These are phyloP conservation scores for Paecilomyces sp. DNA, from an alignment of 2,329 filamentous ascomycete genomes.

Conservation along the genomic window DNA sequence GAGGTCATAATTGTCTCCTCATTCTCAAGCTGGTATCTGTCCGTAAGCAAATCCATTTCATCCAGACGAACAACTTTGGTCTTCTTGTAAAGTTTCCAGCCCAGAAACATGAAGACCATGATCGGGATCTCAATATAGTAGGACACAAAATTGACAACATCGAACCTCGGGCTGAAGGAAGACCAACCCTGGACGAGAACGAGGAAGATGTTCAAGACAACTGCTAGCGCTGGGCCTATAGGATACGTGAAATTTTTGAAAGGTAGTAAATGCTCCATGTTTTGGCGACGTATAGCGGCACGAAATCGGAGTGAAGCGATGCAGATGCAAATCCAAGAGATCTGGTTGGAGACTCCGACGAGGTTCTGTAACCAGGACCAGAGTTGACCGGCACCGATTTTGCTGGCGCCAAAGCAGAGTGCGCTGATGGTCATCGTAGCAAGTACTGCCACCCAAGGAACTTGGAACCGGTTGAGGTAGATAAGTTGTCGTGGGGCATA, in stretches of 20 bases:
- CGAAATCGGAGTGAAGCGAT: constrained; percentile 60
- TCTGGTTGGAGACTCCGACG: constrained; percentile 60
- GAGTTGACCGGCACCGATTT: constrained; percentile 57
- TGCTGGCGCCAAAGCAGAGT: constrained; percentile 58
- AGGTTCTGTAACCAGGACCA: constrained; percentile 65
- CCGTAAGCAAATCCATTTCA: no score
- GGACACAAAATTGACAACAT: constrained; percentile 54
- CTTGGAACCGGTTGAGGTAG: constrained; percentile 41
- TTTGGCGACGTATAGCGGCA: constrained; percentile 48
- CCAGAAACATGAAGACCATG: constrained; percentile 33
- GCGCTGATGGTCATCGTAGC: constrained; percentile 48
- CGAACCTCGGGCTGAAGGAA: constrained; percentile 54
- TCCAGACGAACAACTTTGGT: no score
- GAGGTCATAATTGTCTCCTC: no score
- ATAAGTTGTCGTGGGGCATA: constrained; percentile 53
- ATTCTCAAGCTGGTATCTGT: no score
- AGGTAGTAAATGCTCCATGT: constrained; percentile 54
- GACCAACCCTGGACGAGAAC: constrained; percentile 56
- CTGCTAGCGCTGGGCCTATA: constrained; percentile 51
- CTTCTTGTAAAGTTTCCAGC: no score
- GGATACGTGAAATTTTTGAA: constrained; percentile 64
- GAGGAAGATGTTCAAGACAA: constrained; percentile 52
- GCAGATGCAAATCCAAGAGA: constrained; percentile 58
- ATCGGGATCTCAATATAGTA: constrained; percentile 58
- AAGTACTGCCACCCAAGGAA: constrained; percentile 50